Evolutionary conservation across 768 basidiomycete genomes (phyloP).

Genomic region (Mycena venus): DNA sequence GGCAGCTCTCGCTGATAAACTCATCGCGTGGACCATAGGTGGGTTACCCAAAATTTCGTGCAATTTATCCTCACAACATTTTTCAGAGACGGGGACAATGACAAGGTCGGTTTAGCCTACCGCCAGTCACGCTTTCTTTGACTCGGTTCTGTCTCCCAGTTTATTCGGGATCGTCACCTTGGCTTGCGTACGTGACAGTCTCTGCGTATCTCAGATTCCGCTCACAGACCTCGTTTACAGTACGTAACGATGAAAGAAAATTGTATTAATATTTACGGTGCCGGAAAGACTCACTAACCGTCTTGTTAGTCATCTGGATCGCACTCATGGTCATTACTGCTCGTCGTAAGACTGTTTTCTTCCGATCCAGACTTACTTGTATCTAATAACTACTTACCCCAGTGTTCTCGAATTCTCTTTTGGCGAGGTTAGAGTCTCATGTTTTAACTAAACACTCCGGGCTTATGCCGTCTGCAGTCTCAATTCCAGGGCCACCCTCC

Average conservation of each 20-base stretch:
- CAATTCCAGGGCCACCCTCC: background rate
- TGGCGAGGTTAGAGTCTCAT: background rate
- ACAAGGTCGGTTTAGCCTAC: background rate
- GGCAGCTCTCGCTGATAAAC: background rate
- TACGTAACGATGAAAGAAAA: background rate
- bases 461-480: background rate
- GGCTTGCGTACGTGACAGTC: background rate
- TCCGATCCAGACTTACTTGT: background rate
- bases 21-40: slow-evolving; percentile 7
- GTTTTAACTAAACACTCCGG: background rate
- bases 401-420: background rate
- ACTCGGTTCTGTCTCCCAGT: background rate
- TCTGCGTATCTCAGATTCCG: background rate
- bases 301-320: background rate
- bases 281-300: background rate
- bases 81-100: background rate
- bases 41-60: background rate
- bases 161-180: background rate
- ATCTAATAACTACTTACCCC: background rate
- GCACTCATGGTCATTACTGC: background rate
- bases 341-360: background rate
- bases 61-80: background rate
- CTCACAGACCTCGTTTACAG: background rate
- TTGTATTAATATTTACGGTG: background rate
- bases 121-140: no score